These are phyloP conservation scores for Myrica gale DNA, from an alignment of 306 rosid species.

Conservation along the genomic window DNA sequence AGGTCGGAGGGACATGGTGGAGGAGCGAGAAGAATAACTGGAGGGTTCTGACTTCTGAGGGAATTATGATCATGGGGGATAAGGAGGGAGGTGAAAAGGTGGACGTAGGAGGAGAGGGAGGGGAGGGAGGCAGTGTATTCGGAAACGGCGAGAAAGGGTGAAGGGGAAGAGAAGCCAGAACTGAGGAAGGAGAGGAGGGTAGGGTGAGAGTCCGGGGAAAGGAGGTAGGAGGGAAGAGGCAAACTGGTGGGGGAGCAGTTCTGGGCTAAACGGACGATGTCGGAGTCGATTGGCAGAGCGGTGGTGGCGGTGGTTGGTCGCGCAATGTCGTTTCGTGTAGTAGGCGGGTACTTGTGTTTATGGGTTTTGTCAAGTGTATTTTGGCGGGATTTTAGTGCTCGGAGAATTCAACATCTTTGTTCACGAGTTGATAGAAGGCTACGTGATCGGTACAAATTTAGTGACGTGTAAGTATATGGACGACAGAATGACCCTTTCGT, in stretches of 20 bases:
- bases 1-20: constrained; percentile 10
- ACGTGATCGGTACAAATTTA: no score
- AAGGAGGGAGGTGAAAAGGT: constrained; percentile 26
- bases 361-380: not conserved
- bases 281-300: constrained; percentile 13
- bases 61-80: constrained; percentile 41
- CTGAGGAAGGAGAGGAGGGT: constrained; percentile 35
- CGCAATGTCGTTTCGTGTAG: not conserved
- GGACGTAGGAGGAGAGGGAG: constrained; percentile 34
- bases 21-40: constrained; percentile 32
- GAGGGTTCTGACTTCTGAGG: constrained; percentile 38
- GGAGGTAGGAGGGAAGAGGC: constrained; percentile 32
- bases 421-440: no score
- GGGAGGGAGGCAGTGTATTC: constrained; percentile 37
- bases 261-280: constrained; percentile 36
- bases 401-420: no score
- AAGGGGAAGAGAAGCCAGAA: constrained; percentile 29
- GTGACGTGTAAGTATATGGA: no score
- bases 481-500: no score
- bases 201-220: constrained; percentile 30
- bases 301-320: not conserved
- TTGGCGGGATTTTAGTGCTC: not conserved
- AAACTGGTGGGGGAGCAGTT: constrained; percentile 16
- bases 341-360: not conserved
- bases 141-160: constrained; percentile 32